Evolutionary conservation across 2,329 filamentous ascomycete genomes (phyloP).

Genomic region (Hypoxylon sp.): DNA sequence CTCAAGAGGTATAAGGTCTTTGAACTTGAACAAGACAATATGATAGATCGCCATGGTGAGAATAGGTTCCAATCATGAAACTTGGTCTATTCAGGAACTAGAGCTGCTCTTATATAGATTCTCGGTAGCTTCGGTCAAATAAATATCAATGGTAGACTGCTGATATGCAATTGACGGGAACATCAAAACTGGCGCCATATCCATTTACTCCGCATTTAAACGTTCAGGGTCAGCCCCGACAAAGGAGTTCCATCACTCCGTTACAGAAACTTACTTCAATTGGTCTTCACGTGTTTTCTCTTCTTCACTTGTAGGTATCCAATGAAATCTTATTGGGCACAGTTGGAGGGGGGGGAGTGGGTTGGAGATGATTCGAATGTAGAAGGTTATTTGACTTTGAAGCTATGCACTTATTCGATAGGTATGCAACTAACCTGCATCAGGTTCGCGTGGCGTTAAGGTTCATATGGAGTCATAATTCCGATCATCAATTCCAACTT

Average conservation of each 20-base stretch:
- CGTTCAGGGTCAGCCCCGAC: background rate
- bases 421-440: background rate
- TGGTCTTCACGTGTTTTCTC: background rate
- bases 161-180: constrained; percentile 4
- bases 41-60: constrained; percentile 49
- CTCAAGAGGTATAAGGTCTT: constrained; percentile 44
- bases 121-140: background rate
- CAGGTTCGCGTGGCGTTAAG: background rate
- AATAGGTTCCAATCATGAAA: background rate
- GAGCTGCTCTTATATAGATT: constrained; percentile 1
- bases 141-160: constrained; percentile 2
- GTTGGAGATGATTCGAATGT: background rate
- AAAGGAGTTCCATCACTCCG: background rate
- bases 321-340: background rate
- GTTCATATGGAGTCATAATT: background rate
- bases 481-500: background rate
- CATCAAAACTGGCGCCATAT: background rate
- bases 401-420: background rate
- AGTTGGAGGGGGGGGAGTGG: too few relatives aligned
- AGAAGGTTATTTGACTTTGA: background rate
- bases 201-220: constrained; percentile 6
- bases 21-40: constrained; percentile 49
- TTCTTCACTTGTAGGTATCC: background rate
- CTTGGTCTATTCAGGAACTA: background rate
- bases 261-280: background rate